Conservation (phyloP, 176 grass and related monocot genomes). For the Areca catechu region DNA sequence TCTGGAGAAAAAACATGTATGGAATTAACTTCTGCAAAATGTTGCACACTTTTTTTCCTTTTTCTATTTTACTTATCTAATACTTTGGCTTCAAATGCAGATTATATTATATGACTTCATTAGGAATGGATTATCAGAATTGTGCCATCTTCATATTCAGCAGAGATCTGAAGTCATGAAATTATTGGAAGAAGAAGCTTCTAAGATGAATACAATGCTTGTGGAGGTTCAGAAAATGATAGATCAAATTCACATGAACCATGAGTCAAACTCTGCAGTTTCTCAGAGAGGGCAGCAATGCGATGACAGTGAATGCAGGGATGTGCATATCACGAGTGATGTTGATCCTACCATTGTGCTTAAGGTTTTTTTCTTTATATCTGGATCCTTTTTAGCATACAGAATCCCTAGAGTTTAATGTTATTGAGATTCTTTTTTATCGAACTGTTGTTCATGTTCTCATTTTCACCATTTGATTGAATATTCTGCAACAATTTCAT, state of each 20-base stretch:
- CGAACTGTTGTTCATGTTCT: too few relatives aligned
- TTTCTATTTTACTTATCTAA: constrained; percentile 13
- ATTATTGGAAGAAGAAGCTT: constrained; percentile 72
- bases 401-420: too few relatives aligned
- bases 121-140: constrained; percentile 36
- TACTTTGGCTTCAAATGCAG: constrained; percentile 30
- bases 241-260: constrained; percentile 28
- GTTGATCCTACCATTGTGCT: constrained; percentile 16
- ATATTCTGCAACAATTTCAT: too few relatives aligned
- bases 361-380: constrained; percentile 32
- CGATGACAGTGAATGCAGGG: constrained; percentile 55
- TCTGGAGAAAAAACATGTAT: constrained; percentile 75
- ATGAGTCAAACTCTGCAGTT: constrained; percentile 20
- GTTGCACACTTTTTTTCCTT: constrained; percentile 11
- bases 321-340: constrained; percentile 70
- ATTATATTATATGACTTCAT: constrained; percentile 42
- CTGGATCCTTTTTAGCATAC: neutral
- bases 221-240: constrained; percentile 51
- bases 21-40: neutral
- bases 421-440: too few relatives aligned
- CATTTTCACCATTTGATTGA: too few relatives aligned
- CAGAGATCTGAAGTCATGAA: constrained; percentile 58
- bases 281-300: constrained; percentile 27
- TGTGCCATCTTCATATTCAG: constrained; percentile 33
- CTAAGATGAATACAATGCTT: constrained; percentile 32